Percentiles rank a stretch among this genome's conserved stretches.
phyloP scores from a whole-genome alignment of 1,284 basidiomycete species.

The Rhodofomes roseus region DNA sequence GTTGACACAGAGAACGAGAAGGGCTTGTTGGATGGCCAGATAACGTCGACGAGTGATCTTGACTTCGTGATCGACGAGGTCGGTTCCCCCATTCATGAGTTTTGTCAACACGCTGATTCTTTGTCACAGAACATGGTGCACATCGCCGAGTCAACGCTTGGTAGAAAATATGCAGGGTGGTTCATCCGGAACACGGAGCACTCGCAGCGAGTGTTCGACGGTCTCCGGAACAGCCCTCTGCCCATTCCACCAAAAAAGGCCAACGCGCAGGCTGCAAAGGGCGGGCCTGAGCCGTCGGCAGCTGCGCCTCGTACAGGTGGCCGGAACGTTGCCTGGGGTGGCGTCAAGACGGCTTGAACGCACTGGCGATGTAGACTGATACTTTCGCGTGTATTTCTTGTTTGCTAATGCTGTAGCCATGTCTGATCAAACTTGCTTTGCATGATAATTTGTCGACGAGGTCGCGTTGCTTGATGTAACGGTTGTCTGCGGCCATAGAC shows the following conservation, averaged over 20 bases:
- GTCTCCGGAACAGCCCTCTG: slow-evolving; percentile 67
- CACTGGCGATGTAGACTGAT: background rate
- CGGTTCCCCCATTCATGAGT: background rate
- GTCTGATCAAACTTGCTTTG: background rate
- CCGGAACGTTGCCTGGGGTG: slow-evolving; percentile 31
- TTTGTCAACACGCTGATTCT: background rate
- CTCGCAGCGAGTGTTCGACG: slow-evolving; percentile 80
- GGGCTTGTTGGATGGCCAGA: slow-evolving; percentile 81
- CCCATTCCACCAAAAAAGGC: slow-evolving; percentile 33
- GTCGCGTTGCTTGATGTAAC: slow-evolving; percentile 3
- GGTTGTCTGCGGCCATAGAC: slow-evolving; percentile 2
- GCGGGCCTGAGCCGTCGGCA: slow-evolving; percentile 11
- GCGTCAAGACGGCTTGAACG: slow-evolving; percentile 26
- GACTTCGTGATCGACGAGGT: slow-evolving; percentile 96
- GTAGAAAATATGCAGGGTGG: slow-evolving; percentile 92
- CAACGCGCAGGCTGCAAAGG: slow-evolving; percentile 9
- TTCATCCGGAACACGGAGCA: slow-evolving; percentile 95
- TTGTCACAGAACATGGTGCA: slow-evolving; percentile 83
- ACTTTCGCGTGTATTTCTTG: background rate
- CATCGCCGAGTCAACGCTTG: slow-evolving; percentile 91
- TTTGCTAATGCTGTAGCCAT: background rate
- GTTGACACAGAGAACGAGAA: slow-evolving; percentile 37
- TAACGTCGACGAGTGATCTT: slow-evolving; percentile 87
- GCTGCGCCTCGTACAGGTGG: slow-evolving; percentile 21
- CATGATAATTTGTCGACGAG: slow-evolving; percentile 12